Conservation (phyloP, 306 rosid species). For the Prunus fruticosa region DNA sequence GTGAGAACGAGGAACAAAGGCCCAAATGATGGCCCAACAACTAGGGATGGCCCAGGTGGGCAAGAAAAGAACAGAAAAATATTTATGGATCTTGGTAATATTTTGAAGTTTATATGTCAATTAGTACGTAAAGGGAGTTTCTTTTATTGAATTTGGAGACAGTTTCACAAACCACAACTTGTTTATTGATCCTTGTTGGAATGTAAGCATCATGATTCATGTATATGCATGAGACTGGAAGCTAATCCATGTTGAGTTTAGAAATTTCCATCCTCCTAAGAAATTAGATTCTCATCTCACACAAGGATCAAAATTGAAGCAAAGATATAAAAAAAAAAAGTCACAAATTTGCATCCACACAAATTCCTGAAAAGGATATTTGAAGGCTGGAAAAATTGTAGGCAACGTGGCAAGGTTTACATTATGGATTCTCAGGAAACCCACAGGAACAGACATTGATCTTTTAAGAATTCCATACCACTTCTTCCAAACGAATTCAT, state of each 20-base stretch:
- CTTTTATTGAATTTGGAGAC: too few relatives aligned
- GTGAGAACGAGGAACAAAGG: too few relatives aligned
- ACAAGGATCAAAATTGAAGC: neutral
- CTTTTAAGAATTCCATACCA: conserved; percentile 15
- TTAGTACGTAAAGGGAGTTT: too few relatives aligned
- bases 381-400: conserved; percentile 15
- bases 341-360: conserved; percentile 14
- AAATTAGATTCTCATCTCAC: neutral
- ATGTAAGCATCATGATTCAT: neutral
- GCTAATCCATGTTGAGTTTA: neutral
- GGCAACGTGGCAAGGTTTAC: conserved; percentile 5
- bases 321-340: neutral
- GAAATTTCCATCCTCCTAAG: neutral
- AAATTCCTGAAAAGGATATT: conserved; percentile 14
- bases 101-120: too few relatives aligned
- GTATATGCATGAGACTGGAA: neutral
- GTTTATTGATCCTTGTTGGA: neutral
- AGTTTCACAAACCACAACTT: neutral
- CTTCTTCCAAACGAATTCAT: conserved; percentile 7
- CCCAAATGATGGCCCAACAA: too few relatives aligned
- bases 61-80: too few relatives aligned
- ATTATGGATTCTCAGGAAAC: neutral
- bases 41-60: too few relatives aligned
- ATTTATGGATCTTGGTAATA: too few relatives aligned
- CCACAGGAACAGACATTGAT: conserved; percentile 8